phyloP scores from a whole-genome alignment of 169 alveolate genomes.

The Eimeria sp. region DNA sequence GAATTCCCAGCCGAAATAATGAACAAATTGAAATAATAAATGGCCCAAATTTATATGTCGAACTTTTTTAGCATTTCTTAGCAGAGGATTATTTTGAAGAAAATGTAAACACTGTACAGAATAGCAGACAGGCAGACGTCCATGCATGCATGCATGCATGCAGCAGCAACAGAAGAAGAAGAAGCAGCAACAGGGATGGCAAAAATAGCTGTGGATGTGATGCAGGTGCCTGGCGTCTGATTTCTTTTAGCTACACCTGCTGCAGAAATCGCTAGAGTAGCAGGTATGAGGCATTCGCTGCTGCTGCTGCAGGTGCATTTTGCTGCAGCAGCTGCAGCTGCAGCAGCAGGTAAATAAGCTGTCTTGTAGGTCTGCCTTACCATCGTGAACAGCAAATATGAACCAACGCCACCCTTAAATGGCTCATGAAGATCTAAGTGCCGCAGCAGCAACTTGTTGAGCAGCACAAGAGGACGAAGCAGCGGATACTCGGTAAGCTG shows the following conservation, averaged over 20 bases:
- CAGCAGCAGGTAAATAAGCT: not conserved
- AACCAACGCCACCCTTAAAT: conserved; percentile 87
- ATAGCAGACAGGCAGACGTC: not conserved
- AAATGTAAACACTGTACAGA: conserved; percentile 54
- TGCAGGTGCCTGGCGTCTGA: not conserved
- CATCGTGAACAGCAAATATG: conserved; percentile 85
- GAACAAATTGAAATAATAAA: conserved; percentile 67
- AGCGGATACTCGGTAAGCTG: conserved; percentile 80
- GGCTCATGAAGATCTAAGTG: conserved; percentile 84
- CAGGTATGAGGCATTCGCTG: not conserved
- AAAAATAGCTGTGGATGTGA: too few species aligned
- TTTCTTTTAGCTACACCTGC: not conserved
- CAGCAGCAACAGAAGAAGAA: not conserved
- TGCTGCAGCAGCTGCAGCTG: not conserved
- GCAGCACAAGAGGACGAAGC: conserved; percentile 86
- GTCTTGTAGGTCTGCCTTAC: not conserved
- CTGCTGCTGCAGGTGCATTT: not conserved
- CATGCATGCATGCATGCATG: not conserved
- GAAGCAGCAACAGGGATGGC: not conserved
- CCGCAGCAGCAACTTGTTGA: conserved; percentile 83
- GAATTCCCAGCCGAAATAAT: conserved; percentile 71
- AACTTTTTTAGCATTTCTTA: conserved; percentile 1
- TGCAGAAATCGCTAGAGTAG: not conserved
- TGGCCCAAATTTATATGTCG: conserved; percentile 70
- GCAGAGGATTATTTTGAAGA: conserved; percentile 62